These are phyloP conservation scores for Pulveroboletus sp. DNA, from an alignment of 768 basidiomycete species.

Conservation along the genomic window DNA sequence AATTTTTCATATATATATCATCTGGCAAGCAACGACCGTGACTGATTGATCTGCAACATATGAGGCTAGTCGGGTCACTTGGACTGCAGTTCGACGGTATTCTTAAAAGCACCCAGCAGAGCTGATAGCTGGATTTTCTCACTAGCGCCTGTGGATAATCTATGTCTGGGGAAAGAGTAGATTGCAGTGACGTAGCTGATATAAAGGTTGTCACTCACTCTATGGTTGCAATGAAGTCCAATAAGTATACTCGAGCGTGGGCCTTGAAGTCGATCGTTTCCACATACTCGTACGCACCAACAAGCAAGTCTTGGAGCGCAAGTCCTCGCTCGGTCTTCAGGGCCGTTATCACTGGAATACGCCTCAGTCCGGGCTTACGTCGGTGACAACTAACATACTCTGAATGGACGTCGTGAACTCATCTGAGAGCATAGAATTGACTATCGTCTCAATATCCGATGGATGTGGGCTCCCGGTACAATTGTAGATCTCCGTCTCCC, in stretches of 20 bases:
- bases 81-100: constrained; percentile 73
- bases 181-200: not conserved
- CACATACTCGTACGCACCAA: constrained; percentile 87
- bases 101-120: constrained; percentile 89
- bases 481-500: constrained; percentile 90
- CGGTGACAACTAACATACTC: constrained; percentile 41
- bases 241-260: constrained; percentile 81
- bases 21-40: not conserved
- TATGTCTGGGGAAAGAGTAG: constrained; percentile 55
- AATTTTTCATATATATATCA: not conserved
- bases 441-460: constrained; percentile 86
- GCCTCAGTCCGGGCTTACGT: not conserved
- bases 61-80: constrained; percentile 27
- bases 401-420: constrained; percentile 91
- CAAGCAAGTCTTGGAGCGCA: constrained; percentile 90
- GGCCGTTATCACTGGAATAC: constrained; percentile 71
- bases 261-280: constrained; percentile 83
- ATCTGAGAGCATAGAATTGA: constrained; percentile 92
- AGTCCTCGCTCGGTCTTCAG: constrained; percentile 91
- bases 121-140: constrained; percentile 95
- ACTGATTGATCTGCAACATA: not conserved
- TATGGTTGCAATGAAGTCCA: constrained; percentile 91
- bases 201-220: constrained; percentile 57
- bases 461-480: constrained; percentile 98
- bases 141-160: constrained; percentile 85